phyloP scores from a whole-genome alignment of 169 alveolate genomes.

The Eimeria praecox region DNA sequence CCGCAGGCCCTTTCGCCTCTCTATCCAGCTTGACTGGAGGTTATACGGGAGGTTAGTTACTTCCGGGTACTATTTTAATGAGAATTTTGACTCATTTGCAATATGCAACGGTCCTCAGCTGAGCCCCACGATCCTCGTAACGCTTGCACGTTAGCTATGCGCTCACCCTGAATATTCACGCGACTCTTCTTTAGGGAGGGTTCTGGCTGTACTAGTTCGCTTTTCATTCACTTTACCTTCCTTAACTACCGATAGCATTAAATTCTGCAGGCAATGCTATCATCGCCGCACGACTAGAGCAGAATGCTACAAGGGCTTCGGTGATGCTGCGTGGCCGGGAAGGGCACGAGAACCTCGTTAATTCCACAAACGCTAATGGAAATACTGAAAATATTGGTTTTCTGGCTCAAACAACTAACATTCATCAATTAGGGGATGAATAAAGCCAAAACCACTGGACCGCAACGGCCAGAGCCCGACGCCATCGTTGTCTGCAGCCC shows the following conservation, averaged over 20 bases:
- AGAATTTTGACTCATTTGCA: not conserved
- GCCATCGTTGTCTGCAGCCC: constrained; percentile 24
- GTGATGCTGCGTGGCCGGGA: not conserved
- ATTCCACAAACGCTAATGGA: not conserved
- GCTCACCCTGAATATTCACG: not conserved
- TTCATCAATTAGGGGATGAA: not conserved
- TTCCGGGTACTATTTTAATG: not conserved
- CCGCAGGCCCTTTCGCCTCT: not conserved
- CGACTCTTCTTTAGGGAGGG: not conserved
- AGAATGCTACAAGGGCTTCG: not conserved
- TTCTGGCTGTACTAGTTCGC: not conserved
- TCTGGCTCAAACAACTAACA: not conserved
- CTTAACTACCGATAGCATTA: not conserved
- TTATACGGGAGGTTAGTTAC: not conserved
- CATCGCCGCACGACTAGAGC: not conserved
- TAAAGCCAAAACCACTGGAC: constrained; percentile 31
- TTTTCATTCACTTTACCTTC: not conserved
- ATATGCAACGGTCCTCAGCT: not conserved
- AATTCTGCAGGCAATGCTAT: not conserved
- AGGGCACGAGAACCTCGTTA: not conserved
- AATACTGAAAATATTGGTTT: not conserved
- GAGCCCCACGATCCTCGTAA: not conserved
- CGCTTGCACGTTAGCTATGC: not conserved
- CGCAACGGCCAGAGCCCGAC: constrained; percentile 23
- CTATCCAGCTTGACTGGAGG: not conserved